Evolutionary conservation across 352 stramenopile genomes (phyloP).

Genomic region (Pythium scleroteichum): DNA sequence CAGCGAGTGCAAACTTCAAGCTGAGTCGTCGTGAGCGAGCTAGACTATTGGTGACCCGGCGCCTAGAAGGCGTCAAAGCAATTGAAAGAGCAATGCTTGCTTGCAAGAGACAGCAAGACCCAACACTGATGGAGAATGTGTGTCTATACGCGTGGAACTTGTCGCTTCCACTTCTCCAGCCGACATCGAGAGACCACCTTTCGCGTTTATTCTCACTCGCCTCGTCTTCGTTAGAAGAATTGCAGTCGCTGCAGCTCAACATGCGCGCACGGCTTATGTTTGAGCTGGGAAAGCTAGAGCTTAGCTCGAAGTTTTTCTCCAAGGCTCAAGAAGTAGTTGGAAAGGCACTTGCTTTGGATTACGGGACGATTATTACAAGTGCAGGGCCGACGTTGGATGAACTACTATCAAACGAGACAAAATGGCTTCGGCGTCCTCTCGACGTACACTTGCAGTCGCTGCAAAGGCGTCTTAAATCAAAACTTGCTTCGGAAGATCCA

Average conservation of each 20-base stretch:
- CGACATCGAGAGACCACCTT: conserved; percentile 65
- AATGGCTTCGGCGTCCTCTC: conserved; percentile 43
- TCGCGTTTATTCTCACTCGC: conserved; percentile 70
- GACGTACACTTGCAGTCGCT: conserved; percentile 74
- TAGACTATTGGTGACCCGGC: conserved; percentile 38
- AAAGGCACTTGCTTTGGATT: conserved; percentile 69
- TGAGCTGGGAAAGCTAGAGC: conserved; percentile 86
- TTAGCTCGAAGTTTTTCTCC: conserved; percentile 80
- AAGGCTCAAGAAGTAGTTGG: conserved; percentile 70
- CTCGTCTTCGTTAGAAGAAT: conserved; percentile 61
- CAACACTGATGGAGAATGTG: conserved; percentile 76
- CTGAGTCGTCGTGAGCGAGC: conserved; percentile 39
- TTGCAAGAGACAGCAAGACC: conserved; percentile 71
- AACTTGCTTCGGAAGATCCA: conserved; percentile 55
- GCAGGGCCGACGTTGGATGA: conserved; percentile 33
- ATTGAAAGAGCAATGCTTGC: conserved; percentile 80
- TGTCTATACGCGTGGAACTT: conserved; percentile 87
- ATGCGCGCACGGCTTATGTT: conserved; percentile 81
- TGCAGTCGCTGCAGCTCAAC: conserved; percentile 77
- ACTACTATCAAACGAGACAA: conserved; percentile 30
- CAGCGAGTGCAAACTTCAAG: conserved; percentile 19
- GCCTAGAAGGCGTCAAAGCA: conserved; percentile 72
- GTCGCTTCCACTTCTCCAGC: conserved; percentile 74
- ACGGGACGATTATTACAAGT: conserved; percentile 31
- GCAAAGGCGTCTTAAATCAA: conserved; percentile 59